Base-by-base conservation (phyloP, 2,329 filamentous ascomycete species). In the Beauveria rudraprayagi region DNA sequence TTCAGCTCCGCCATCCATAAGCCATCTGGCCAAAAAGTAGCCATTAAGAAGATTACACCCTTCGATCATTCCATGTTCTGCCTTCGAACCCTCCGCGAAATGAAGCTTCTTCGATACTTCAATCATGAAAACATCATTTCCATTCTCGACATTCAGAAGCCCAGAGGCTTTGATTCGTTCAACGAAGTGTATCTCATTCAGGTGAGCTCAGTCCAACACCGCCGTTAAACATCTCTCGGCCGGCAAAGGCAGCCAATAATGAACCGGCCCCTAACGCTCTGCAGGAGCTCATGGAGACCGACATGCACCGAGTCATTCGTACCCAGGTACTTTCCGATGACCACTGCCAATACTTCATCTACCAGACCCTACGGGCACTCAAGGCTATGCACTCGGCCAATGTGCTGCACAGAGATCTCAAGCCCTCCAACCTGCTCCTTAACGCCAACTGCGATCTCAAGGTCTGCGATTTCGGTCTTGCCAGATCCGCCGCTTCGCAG, bases 41-140 rank as follows among this genome's bases (percentile, higher is more conserved):
- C 94, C 64, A 99, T 99, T 82, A 99, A 99, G 83, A 99, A 99
- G 84, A 99, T 99, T 71, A 97, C 92, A 0, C 94, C 94, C 6
- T 99, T 99, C 76, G 94, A 99, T 72, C 94, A 97, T 75, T 96
- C 92, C 73, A 97, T 97, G 92, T 97, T 97, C 82, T 97, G 93
- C 75, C 80, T 99, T 70, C 84, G 94, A 74, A 99, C 94, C 1
- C 81, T 99, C 67, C 92, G 94, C 76, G 94, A 99, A 79, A 99
- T 99, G 94, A 99, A 99, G 84, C 83, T 99, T 62, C 80, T 99
- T 70, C 86, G 94, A 70, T 97, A 99, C 78, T 99, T 99, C 82
- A 99, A 97, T 79, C 94, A 99, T 74, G 94, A 99, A 78, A 99
- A 99, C 78, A 97, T 99, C 79, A 99, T 99, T 73, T 97, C 92